phyloP scores from a whole-genome alignment of 225 moss, liverwort and hornwort species.

The Polytrichum commune region DNA sequence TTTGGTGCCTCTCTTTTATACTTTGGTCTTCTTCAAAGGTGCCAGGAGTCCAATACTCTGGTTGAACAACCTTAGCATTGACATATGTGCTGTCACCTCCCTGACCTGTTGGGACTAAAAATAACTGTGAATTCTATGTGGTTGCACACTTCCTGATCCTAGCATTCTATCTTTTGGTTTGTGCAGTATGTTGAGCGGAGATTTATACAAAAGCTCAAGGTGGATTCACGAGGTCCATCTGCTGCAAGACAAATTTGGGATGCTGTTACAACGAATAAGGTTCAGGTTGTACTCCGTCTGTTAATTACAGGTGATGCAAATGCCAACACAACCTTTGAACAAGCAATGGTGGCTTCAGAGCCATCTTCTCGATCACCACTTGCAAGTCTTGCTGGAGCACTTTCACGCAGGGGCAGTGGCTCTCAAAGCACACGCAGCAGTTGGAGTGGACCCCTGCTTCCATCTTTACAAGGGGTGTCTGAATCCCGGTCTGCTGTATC shows the following conservation, averaged over 20 bases:
- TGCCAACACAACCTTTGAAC: slow-evolving; percentile 75
- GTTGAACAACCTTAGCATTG: too few relatives aligned
- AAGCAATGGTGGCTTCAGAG: slow-evolving; percentile 55
- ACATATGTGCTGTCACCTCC: too few relatives aligned
- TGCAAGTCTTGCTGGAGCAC: slow-evolving; percentile 43
- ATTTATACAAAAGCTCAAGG: slow-evolving; percentile 51
- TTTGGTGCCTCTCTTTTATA: not conserved
- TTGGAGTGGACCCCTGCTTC: slow-evolving; percentile 57
- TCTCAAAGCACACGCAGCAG: slow-evolving; percentile 55
- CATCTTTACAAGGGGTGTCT: slow-evolving; percentile 26
- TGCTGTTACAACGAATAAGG: slow-evolving; percentile 65
- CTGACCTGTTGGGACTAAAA: too few relatives aligned
- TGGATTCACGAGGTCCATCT: slow-evolving; percentile 37
- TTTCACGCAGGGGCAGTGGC: slow-evolving; percentile 37
- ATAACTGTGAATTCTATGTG: too few relatives aligned
- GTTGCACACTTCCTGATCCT: too few relatives aligned
- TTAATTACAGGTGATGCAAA: slow-evolving; percentile 68
- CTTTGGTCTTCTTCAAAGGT: not conserved
- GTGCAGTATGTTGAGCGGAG: slow-evolving; percentile 80
- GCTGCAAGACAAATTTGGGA: slow-evolving; percentile 71
- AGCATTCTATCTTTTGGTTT: not conserved
- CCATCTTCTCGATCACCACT: slow-evolving; percentile 37
- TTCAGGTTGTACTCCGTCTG: slow-evolving; percentile 67
- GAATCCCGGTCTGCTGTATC: slow-evolving; percentile 44
- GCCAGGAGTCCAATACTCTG: too few relatives aligned